A percentile compares a stretch with the other conserved stretches of the same genome.
phyloP scores from a whole-genome alignment of 805 yeast genomes.

The Cyberlindnera meyerae region DNA sequence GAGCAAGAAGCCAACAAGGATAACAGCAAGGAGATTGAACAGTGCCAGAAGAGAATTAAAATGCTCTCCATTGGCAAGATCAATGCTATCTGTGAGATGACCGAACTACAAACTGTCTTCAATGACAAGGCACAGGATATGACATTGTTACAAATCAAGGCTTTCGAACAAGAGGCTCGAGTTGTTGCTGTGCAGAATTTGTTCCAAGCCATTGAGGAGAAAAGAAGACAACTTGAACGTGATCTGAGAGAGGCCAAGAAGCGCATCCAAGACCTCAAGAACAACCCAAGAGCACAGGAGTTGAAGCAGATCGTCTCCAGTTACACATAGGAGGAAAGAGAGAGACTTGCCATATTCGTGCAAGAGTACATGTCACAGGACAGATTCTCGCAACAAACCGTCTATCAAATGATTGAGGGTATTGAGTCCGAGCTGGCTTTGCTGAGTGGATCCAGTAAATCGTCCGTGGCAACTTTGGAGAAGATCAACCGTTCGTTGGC shows the following conservation, averaged over 20 bases:
- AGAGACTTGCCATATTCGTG: conserved; percentile 36
- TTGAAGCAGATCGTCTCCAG: conserved; percentile 25
- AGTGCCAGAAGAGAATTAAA: conserved; percentile 28
- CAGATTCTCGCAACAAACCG: conserved; percentile 33
- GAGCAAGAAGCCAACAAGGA: conserved; percentile 38
- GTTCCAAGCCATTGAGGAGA: conserved; percentile 26
- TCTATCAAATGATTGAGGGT: conserved; percentile 37
- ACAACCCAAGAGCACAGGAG: not conserved
- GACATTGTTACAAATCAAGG: conserved; percentile 24
- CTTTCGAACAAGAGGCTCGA: conserved; percentile 38
- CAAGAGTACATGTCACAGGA: conserved; percentile 30
- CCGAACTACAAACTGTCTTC: conserved; percentile 19
- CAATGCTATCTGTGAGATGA: conserved; percentile 20
- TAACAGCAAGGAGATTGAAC: conserved; percentile 33
- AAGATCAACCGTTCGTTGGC: conserved; percentile 24
- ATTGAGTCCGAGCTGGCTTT: conserved; percentile 42
- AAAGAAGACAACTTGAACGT: conserved; percentile 25
- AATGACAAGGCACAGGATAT: conserved; percentile 26
- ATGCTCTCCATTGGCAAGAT: conserved; percentile 21
- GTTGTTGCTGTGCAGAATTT: conserved; percentile 28
- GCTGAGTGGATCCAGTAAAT: conserved; percentile 33
- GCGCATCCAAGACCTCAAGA: conserved; percentile 15
- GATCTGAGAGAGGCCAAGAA: conserved; percentile 28
- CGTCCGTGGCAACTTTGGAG: conserved; percentile 32
- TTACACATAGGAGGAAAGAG: conserved; percentile 38